A percentile compares a stretch with the other conserved stretches of the same genome.
Conservation (phyloP, 2,329 filamentous ascomycete genomes). For the Fusarium temperatum region DNA sequence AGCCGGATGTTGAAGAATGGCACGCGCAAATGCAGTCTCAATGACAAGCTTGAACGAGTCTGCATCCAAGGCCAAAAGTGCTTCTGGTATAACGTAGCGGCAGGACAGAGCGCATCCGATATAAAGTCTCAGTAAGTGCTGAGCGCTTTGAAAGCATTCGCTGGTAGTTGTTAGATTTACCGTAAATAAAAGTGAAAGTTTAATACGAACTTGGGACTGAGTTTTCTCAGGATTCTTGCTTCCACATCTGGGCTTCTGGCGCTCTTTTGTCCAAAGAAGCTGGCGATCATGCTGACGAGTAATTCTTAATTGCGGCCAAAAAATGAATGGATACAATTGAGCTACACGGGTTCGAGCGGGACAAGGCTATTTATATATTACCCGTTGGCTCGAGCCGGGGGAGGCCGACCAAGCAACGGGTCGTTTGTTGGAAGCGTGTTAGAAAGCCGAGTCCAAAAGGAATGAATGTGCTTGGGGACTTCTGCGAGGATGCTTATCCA, state of each 20-base stretch:
- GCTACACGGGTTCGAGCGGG: neutral
- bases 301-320: accelerated
- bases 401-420: too few relatives aligned
- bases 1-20: neutral
- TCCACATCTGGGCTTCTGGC: neutral
- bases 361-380: neutral
- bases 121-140: neutral
- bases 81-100: neutral
- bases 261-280: neutral
- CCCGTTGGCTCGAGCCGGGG: too few relatives aligned
- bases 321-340: neutral
- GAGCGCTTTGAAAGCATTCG: neutral
- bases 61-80: neutral
- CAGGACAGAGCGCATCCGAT: neutral
- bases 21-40: neutral
- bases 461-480: neutral
- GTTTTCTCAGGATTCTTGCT: neutral
- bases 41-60: neutral
- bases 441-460: neutral
- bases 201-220: neutral
- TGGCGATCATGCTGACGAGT: neutral
- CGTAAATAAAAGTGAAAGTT: accelerated
- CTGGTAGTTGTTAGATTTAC: neutral
- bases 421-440: neutral
- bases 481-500: neutral